Evolutionary conservation across 352 stramenopile species (phyloP), one percentile per base, ranked within the genome.

Genomic region (Phytophthora syringae): DNA sequence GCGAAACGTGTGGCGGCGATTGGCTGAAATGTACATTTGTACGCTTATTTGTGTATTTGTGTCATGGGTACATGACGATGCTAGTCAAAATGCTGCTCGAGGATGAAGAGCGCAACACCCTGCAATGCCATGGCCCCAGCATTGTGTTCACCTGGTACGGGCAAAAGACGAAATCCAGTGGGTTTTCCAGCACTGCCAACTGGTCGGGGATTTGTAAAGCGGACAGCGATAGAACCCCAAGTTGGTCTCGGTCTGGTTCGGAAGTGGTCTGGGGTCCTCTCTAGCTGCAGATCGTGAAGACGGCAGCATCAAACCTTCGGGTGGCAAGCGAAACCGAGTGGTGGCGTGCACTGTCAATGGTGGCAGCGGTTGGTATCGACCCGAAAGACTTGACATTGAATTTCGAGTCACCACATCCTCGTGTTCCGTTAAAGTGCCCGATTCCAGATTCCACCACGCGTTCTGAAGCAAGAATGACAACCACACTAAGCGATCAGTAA

Each of bases 191-290:
- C 13, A 22, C 16, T 4, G 43, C 40, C 11, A 75, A 61, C 18
- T 79, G 71, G 16, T 48, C 42, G 10, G 64, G 1, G 59, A 76
- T 16, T 63, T 34, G 49, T 76, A 89, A 7, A 89, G 55, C 7
- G 80, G 80, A 28, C 80, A 89, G 3, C 58, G 60, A 47, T 76
- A 84, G 43, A 78, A 84, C 16, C 51, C 48, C 32, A 60, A 44
- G 4, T 48, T 58, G 37, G 39, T 22, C 40, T 22, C 39, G 1
- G 25, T 22, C 11, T 55, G 45, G 11, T 34, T 57, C 25, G 48
- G 52, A 43, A 40, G 59, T 20, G 64, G 59, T 43, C 20, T 44
- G 10, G 32, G 28, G 34, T 48, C 30, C 42, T 66, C 49, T 12
- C 32, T 27, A 10, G 16, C 54, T 51, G 22, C 27, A 18, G 32